A percentile compares a stretch with the other conserved stretches of the same genome.
phyloP scores from a whole-genome alignment of 768 basidiomycete species.

The Rhizopogon vulgaris region DNA sequence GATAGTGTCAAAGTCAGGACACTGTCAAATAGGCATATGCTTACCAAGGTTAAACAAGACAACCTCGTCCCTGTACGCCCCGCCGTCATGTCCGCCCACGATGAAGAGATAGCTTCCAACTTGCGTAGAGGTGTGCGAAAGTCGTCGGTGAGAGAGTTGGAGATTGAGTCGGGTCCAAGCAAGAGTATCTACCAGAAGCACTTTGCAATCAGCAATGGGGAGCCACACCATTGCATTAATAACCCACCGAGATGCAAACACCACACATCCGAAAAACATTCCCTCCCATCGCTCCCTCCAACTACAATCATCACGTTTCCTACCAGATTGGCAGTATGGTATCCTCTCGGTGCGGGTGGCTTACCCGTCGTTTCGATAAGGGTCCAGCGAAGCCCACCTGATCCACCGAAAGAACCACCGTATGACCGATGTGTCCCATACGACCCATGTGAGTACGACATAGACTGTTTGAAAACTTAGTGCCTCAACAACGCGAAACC shows the following conservation, averaged over 20 bases:
- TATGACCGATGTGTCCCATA: too few species aligned
- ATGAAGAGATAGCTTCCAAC: conserved; percentile 91
- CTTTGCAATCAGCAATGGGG: not conserved
- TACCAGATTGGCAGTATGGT: conserved; percentile 87
- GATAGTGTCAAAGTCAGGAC: not conserved
- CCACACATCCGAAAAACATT: conserved; percentile 87
- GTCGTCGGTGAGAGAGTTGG: conserved; percentile 41
- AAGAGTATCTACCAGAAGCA: conserved; percentile 16
- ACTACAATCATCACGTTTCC: conserved; percentile 82
- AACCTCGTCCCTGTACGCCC: conserved; percentile 66
- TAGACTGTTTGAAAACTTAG: not conserved
- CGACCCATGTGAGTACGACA: not conserved
- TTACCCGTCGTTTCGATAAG: conserved; percentile 50
- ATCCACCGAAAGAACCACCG: conserved; percentile 11
- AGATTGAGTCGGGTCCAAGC: conserved; percentile 22
- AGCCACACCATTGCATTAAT: conserved; percentile 22
- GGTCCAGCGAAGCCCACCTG: conserved; percentile 46
- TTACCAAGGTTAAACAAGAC: conserved; percentile 83
- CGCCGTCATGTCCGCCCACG: conserved; percentile 82
- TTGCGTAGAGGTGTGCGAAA: conserved; percentile 84
- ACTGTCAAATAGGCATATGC: conserved; percentile 4
- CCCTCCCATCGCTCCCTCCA: conserved; percentile 87
- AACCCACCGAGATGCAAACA: conserved; percentile 70
- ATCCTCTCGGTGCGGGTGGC: conserved; percentile 66
- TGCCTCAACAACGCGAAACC: not conserved